Evolutionary conservation across 2,329 filamentous ascomycete genomes (phyloP).

Genomic region (Claviceps fusiformis): DNA sequence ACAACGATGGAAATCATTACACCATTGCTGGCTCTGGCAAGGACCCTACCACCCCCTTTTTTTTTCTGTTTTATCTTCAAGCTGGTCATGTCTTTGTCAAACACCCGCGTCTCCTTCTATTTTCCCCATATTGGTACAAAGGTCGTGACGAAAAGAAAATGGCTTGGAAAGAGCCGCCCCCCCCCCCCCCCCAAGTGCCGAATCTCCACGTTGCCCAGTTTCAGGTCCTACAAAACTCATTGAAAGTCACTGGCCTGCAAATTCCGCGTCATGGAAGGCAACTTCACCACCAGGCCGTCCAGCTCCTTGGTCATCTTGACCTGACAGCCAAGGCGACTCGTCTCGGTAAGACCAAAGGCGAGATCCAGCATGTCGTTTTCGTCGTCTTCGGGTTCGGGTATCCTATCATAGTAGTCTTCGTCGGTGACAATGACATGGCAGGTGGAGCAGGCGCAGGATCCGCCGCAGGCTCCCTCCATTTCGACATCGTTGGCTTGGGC

Average conservation of each 20-base stretch:
- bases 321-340: conserved; percentile 72
- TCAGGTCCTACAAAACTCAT: conserved; percentile 1
- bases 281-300: conserved; percentile 69
- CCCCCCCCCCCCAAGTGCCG: neutral
- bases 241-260: conserved; percentile 88
- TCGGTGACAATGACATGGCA: conserved; percentile 79
- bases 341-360: conserved; percentile 82
- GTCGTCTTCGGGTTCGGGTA: conserved; percentile 64
- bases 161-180: neutral
- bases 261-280: conserved; percentile 92
- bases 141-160: neutral
- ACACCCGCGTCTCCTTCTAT: neutral
- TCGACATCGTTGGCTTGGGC: conserved; percentile 90
- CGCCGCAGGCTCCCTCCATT: conserved; percentile 97
- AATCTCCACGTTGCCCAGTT: too few relatives aligned
- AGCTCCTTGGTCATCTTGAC: conserved; percentile 83
- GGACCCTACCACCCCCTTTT: neutral
- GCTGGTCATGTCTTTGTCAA: neutral
- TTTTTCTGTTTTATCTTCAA: too few relatives aligned
- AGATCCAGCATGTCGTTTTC: conserved; percentile 87
- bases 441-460: conserved; percentile 83
- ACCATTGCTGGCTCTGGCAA: neutral
- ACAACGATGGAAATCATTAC: neutral
- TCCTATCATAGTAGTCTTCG: conserved; percentile 61
- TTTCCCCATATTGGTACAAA: conserved; percentile 4